Evolutionary conservation across 495 filamentous ascomycete genomes (phyloP).

Genomic region (Penicillium fimorum): DNA sequence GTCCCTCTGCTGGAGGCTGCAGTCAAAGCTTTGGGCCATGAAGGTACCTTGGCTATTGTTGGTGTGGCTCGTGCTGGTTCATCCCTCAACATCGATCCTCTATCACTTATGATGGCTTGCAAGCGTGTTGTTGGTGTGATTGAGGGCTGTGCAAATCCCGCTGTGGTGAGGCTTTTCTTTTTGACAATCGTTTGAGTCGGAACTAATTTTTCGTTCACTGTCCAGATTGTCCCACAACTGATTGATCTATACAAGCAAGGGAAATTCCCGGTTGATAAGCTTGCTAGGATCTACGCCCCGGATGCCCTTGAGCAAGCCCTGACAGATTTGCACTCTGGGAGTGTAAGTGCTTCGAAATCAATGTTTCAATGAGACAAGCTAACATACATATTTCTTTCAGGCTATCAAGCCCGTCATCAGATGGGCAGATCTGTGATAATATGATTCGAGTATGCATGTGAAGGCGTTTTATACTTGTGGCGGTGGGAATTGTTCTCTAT

Average conservation of each 20-base stretch:
- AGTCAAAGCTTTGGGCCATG: slow-evolving; percentile 34
- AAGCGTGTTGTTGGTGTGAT: slow-evolving; percentile 34
- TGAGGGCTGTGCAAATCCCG: slow-evolving; percentile 26
- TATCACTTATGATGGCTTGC: slow-evolving; percentile 27
- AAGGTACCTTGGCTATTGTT: slow-evolving; percentile 42
- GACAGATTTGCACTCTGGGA: slow-evolving; percentile 36
- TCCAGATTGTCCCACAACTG: slow-evolving; percentile 31
- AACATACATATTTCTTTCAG: not conserved
- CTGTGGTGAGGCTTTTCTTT: slow-evolving; percentile 18
- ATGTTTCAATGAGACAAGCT: not conserved
- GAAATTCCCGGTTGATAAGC: slow-evolving; percentile 40
- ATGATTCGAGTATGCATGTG: not conserved
- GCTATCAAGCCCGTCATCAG: slow-evolving; percentile 25
- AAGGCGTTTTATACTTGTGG: not conserved
- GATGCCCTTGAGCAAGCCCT: slow-evolving; percentile 30
- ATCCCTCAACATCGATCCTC: slow-evolving; percentile 28
- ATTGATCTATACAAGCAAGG: slow-evolving; percentile 42
- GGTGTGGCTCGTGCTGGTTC: slow-evolving; percentile 40
- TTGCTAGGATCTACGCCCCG: slow-evolving; percentile 35
- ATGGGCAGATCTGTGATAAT: slow-evolving; percentile 14
- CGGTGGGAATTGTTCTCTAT: not conserved
- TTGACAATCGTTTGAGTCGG: not conserved
- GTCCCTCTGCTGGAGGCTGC: slow-evolving; percentile 30
- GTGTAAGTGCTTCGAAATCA: not conserved
- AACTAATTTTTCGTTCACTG: not conserved